These are phyloP conservation scores for Ettlia oleoabundans DNA, from an alignment of 139 green algal species.

Conservation along the genomic window DNA sequence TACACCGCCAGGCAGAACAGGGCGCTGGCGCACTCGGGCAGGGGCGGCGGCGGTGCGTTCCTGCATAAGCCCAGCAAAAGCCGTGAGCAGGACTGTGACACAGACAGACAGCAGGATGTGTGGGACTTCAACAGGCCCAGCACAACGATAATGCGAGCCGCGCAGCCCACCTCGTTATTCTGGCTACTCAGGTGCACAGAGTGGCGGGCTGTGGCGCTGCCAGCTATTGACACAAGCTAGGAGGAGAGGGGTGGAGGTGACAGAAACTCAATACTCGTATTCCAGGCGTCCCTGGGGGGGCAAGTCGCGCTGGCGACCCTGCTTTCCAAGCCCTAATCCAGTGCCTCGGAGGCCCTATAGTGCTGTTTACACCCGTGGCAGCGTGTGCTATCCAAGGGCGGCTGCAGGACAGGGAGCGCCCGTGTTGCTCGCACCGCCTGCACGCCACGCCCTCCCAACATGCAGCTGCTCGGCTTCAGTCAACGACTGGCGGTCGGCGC, in stretches of 20 bases:
- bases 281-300: too few species aligned
- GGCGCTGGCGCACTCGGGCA: not conserved
- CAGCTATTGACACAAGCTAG: not conserved
- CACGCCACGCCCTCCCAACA: not conserved
- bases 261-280: too few species aligned
- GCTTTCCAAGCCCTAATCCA: too few species aligned
- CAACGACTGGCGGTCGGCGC: constrained; percentile 7
- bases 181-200: not conserved
- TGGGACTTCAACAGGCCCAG: too few species aligned
- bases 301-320: too few species aligned
- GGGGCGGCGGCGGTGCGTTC: not conserved
- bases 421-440: not conserved
- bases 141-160: too few species aligned
- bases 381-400: not conserved
- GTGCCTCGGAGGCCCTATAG: too few species aligned
- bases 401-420: not conserved
- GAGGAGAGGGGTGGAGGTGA: not conserved
- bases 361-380: too few species aligned
- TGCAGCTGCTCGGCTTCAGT: constrained; percentile 23
- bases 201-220: not conserved
- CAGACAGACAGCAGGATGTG: too few species aligned
- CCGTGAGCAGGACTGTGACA: too few species aligned
- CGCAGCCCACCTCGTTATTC: not conserved
- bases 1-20: not conserved
- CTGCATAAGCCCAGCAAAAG: not conserved